Evolutionary conservation across 352 stramenopile species (phyloP), one percentile per base, ranked within the genome.

Genomic region (Pythium dissotocum): DNA sequence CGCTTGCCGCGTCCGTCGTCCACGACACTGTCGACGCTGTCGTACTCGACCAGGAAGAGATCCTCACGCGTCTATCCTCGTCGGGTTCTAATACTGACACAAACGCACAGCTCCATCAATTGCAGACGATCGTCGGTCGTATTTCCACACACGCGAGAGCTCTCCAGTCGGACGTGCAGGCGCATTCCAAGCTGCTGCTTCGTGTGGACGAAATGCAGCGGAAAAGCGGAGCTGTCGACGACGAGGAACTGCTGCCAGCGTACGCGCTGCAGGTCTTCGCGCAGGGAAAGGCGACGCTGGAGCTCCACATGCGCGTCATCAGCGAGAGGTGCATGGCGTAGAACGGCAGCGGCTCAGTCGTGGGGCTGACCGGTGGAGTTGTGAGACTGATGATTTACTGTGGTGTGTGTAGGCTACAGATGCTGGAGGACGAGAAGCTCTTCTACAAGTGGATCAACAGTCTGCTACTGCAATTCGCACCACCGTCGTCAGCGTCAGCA

Each of bases 391-490:
- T 32, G 5, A 2, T 14, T 63, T 24, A n/a, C 2, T 55, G 26
- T 59, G 56, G 14, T 49, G 58, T n/a, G n/a, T 44, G 21, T 51
- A 86, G 77, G 33, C 40, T 91, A 7, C 71, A 89, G 61, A 82
- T 89, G 73, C 55, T 83, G 16, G 74, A 87, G 42, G 73, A 91
- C 33, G 79, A 91, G 66, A 73, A 77, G 40, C 58, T 84, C 9
- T 89, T 90, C 16, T 89, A 89, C 76, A 89, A 91, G 68, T 89
- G 80, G 83, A 75, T 89, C 58, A 89, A 91, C 51, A 67, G 80
- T 13, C 56, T 91, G 18, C 67, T 89, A 7, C 58, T 75, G 3
- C 69, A 65, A 48, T 55, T 52, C 56, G 28, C 60, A 40, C 58
- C 49, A 40, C 38, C 7, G 3, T 13, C 42, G 8, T 46, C 38